Evolutionary conservation across 2,329 filamentous ascomycete species (phyloP), one percentile per base, ranked within the genome.

Genomic region (Exophiala alcalophila): DNA sequence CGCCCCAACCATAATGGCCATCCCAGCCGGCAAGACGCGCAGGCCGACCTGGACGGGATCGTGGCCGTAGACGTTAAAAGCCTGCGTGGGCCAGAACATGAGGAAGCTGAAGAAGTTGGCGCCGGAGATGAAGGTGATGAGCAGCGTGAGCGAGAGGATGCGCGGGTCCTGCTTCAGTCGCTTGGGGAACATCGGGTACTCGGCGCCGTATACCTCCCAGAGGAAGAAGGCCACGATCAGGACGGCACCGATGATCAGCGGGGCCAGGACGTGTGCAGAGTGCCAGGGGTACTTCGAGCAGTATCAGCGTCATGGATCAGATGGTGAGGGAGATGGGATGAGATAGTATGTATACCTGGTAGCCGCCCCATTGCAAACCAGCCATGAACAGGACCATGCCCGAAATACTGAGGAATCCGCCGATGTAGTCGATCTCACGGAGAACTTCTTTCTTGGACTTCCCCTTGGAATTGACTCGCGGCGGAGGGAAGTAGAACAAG

Each of bases 41-140:
- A 85, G 63, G 14, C 82, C 82, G 36, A 84, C 74, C 14, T 69
- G 70, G 12, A 81, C 61, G 1, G 80, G 79, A 49, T 83, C 77
- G 50, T 83, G 77, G 7, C 77, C 77, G 57, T 82, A 83, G 5
- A 82, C 73, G 52, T 82, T 82, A 63, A 77, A 81, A 1, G 76
- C 72, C 59, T 83, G 74, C 0, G 77, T 80, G 4, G 77, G 78
- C 78, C 79, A 83, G 58, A 83, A 79, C 59, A 70, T 68, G 21
- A 71, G 58, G 3, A 73, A 64, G 0, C 71, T 71, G 57, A 77
- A 75, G 61, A 77, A 78, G 55, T 80, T 79, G 42, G 74, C 72
- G 3, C 77, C 77, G 1, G 73, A 77, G 36, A 79, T 74, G 53
- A 76, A 77, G 9, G 76, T 78, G 54, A 80, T 78, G 36, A 80